These are phyloP conservation scores for Sinapis alba DNA, from an alignment of 441 rosid genomes.

Conservation along the genomic window DNA sequence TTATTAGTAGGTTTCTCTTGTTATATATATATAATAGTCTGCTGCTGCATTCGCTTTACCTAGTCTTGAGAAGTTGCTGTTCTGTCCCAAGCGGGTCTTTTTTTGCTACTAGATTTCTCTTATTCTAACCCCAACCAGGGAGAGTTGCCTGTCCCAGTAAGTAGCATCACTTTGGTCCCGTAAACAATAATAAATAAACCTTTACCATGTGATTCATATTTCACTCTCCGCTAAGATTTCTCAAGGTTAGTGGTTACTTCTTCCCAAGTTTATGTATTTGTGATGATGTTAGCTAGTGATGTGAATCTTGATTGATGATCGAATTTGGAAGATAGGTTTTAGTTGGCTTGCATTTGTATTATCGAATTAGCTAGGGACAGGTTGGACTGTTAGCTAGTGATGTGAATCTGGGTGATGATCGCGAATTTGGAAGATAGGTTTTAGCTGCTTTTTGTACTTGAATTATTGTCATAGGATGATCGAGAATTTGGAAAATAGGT, in stretches of 20 bases:
- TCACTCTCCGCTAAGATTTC: neutral
- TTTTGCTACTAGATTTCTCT: constrained; percentile 74
- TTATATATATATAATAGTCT: constrained; percentile 48
- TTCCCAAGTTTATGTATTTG: neutral
- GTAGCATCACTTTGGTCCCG: constrained; percentile 25
- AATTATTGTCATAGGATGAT: too few relatives aligned
- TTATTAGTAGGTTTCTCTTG: neutral
- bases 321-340: neutral
- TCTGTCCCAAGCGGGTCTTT: constrained; percentile 78
- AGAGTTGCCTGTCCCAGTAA: constrained; percentile 85
- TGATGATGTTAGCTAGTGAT: neutral
- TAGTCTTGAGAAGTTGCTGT: constrained; percentile 80
- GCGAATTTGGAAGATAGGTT: too few relatives aligned
- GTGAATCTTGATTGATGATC: neutral
- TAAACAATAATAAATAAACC: neutral
- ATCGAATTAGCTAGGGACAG: neutral
- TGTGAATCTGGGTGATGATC: too few relatives aligned
- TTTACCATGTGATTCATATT: neutral
- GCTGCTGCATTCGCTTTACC: constrained; percentile 99
- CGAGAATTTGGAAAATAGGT: too few relatives aligned
- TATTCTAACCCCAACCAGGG: constrained; percentile 91
- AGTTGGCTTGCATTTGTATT: neutral
- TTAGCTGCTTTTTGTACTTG: too few relatives aligned
- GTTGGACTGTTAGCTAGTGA: too few relatives aligned
- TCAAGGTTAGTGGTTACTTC: neutral